Conservation (phyloP, 1,284 basidiomycete species). For the Xerocomus amazonicus region DNA sequence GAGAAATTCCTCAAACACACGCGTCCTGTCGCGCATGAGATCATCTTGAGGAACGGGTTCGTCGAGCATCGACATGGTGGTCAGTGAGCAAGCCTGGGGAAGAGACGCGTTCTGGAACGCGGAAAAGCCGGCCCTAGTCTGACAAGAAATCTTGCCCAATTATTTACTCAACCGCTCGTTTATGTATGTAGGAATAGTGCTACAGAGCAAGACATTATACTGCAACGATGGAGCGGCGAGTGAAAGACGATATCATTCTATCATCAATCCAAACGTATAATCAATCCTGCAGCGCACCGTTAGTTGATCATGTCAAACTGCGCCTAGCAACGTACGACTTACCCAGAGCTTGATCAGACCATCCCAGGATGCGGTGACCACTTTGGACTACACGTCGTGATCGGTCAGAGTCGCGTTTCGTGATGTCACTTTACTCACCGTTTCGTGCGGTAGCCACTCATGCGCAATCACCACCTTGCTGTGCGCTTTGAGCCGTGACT, state of each 20-base stretch:
- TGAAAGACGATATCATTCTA: not conserved
- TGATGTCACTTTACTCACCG: conserved; percentile 54
- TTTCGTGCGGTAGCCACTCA: conserved; percentile 97
- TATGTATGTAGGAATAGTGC: no score
- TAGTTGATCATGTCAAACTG: conserved; percentile 5
- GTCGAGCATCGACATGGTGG: conserved; percentile 57
- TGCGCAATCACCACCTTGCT: conserved; percentile 95
- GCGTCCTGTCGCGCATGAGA: conserved; percentile 68
- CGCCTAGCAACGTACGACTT: conserved; percentile 4
- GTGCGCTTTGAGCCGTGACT: conserved; percentile 86
- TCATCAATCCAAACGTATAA: not conserved
- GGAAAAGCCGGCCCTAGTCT: conserved; percentile 27
- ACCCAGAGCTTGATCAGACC: conserved; percentile 96
- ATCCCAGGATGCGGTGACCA: conserved; percentile 96
- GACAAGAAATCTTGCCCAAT: no score
- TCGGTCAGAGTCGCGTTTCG: conserved; percentile 9
- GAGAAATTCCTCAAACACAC: conserved; percentile 86
- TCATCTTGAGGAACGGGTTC: conserved; percentile 65
- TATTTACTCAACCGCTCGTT: no score
- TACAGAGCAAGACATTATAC: no score
- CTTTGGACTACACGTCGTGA: conserved; percentile 67
- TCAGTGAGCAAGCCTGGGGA: conserved; percentile 3
- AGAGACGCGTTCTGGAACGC: conserved; percentile 21
- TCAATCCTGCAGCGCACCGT: conserved; percentile 35
- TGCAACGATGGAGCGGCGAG: no score